phyloP scores from a whole-genome alignment of 495 filamentous ascomycete genomes.

The Aspergillus nanangensis region DNA sequence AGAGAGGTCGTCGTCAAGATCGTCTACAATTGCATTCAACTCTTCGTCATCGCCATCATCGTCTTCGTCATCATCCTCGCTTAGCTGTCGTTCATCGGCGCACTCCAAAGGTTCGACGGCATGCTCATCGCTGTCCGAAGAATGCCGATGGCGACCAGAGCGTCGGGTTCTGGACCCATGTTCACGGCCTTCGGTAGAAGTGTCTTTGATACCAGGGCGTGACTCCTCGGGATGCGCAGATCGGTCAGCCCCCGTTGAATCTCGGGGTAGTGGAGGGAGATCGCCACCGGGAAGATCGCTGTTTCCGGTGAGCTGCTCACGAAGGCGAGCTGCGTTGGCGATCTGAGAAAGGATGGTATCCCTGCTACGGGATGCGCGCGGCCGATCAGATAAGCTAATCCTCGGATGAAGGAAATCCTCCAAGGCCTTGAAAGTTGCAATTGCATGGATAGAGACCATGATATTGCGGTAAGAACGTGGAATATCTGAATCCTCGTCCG shows the following conservation, averaged over 20 bases:
- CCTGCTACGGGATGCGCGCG: constrained; percentile 59
- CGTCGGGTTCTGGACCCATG: constrained; percentile 39
- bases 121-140: constrained; percentile 52
- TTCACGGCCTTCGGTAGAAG: constrained; percentile 19
- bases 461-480: constrained; percentile 82
- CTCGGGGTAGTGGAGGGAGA: constrained; percentile 21
- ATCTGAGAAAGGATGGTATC: constrained; percentile 72
- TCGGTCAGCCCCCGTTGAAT: constrained; percentile 19
- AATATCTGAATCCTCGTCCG: constrained; percentile 87
- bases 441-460: constrained; percentile 98
- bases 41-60: constrained; percentile 64
- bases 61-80: constrained; percentile 66
- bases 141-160: constrained; percentile 45
- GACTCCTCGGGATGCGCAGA: constrained; percentile 23
- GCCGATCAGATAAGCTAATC: constrained; percentile 79
- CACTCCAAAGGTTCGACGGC: constrained; percentile 73
- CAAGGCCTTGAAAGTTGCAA: constrained; percentile 94
- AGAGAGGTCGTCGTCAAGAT: constrained; percentile 85
- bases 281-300: constrained; percentile 23
- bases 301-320: constrained; percentile 36
- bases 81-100: constrained; percentile 85
- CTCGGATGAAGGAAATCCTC: constrained; percentile 94
- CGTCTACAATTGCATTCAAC: constrained; percentile 83
- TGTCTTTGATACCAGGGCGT: constrained; percentile 24
- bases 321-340: constrained; percentile 64